Conservation (phyloP, 2,329 filamentous ascomycete species). For the Talaromyces verruculosus region DNA sequence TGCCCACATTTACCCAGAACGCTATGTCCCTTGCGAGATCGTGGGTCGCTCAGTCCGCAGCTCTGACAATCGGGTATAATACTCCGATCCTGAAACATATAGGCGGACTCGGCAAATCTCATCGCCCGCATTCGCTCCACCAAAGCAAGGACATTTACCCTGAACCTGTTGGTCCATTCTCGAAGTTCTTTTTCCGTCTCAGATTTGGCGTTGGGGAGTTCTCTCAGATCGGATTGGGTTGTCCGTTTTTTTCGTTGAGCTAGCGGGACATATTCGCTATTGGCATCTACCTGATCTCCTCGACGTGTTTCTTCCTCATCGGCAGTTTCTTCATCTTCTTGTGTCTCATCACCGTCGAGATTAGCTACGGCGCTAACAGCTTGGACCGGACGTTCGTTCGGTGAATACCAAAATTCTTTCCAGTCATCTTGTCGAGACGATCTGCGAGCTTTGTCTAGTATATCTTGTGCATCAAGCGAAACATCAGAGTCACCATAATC, state of each 20-base stretch:
- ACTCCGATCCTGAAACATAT: conserved; percentile 24
- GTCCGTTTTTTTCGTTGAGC: neutral
- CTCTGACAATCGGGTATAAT: conserved; percentile 31
- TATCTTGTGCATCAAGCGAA: conserved; percentile 25
- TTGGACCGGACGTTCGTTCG: neutral
- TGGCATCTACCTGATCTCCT: neutral
- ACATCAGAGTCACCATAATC: conserved; percentile 34
- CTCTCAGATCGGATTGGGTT: conserved; percentile 4
- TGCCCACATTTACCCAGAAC: conserved; percentile 56
- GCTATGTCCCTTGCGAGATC: conserved; percentile 32
- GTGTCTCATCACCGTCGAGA: neutral
- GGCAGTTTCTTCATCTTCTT: neutral
- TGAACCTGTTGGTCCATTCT: conserved; percentile 25
- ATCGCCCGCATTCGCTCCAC: conserved; percentile 27
- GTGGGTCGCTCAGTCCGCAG: conserved; percentile 32
- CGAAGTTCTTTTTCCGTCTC: conserved; percentile 26
- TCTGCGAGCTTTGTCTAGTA: conserved; percentile 26
- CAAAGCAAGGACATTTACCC: conserved; percentile 28
- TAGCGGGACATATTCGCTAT: neutral
- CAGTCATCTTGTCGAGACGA: conserved; percentile 31
- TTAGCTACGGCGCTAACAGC: neutral
- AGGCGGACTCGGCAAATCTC: conserved; percentile 29
- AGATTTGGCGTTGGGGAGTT: conserved; percentile 14
- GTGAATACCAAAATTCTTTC: conserved; percentile 30
- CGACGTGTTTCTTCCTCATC: conserved; percentile 1